Evolutionary conservation across 768 basidiomycete genomes (phyloP), one percentile per base, ranked within the genome.

Genomic region (Tylopilus felleus): DNA sequence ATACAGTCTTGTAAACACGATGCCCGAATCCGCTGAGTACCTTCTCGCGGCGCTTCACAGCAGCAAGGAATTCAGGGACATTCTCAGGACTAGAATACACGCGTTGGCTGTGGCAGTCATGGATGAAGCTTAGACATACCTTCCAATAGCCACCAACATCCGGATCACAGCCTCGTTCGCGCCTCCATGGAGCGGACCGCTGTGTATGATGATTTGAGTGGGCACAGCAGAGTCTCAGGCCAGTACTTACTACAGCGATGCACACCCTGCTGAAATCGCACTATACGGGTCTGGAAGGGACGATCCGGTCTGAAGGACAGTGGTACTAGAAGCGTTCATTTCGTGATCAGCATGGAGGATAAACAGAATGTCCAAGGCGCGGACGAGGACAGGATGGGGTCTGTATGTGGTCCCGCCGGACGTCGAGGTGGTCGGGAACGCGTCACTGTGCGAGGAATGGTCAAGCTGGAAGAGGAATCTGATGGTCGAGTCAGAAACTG

Each of bases 111-210:
- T 17, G 19, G 33, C 3, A 9, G n/a, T 33, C 36, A 14, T 21
- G 28, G 0, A n/a, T 27, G 39, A 28, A 16, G 16, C 7, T 9
- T 2, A 33, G 27, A 68, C 83, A 63, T 62, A 89, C 82, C 82
- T 83, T 62, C 91, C 93, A 57, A 96, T 93, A 1, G 89, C 85
- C 40, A 92, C 79, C 39, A 96, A 75, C 94, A 96, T 96, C 14
- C 94, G 85, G 65, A 96, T 93, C 56, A 96, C 93, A 6, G 93
- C 92, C 69, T 96, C 93, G 61, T 93, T 93, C 4, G 93, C 93
- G 48, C 93, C 92, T 59, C 91, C 90, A 19, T 69, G 68, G 23
- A 69, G 66, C 80, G 65, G 48, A 29, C 53, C 51, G 39, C 57
- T 71, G 45, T n/a, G 38, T 14, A 14, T 14, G 52, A 52, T 12